Evolutionary conservation across 352 stramenopile species (phyloP).

Genomic region (Pythium apleroticum): DNA sequence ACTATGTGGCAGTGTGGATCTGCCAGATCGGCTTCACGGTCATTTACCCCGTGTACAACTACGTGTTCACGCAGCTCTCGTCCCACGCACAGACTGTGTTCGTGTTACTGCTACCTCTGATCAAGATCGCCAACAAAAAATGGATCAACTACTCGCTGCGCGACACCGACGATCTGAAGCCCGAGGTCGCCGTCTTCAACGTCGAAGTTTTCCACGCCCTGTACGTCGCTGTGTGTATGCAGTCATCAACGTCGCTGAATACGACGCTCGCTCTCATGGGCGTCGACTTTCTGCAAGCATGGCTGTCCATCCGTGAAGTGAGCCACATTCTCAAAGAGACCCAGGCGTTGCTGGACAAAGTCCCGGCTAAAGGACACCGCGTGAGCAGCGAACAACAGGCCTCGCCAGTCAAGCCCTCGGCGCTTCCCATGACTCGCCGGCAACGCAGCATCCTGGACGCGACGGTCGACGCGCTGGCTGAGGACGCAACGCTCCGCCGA

Average conservation of each 20-base stretch:
- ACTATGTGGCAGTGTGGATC: slow-evolving; percentile 9
- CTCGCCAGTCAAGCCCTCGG: background rate
- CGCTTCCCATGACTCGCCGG: background rate
- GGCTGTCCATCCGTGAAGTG: slow-evolving; percentile 31
- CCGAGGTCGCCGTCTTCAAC: slow-evolving; percentile 50
- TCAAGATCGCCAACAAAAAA: slow-evolving; percentile 49
- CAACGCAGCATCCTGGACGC: background rate
- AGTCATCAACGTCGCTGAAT: slow-evolving; percentile 28
- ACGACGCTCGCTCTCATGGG: slow-evolving; percentile 31
- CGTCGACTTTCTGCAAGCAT: slow-evolving; percentile 37
- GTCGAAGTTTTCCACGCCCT: slow-evolving; percentile 53
- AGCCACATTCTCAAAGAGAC: background rate
- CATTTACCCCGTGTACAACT: slow-evolving; percentile 26
- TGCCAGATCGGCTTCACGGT: slow-evolving; percentile 18
- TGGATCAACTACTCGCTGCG: slow-evolving; percentile 25
- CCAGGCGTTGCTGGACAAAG: background rate
- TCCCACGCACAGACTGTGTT: slow-evolving; percentile 31
- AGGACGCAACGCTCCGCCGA: background rate
- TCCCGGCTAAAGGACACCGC: slow-evolving; percentile 3
- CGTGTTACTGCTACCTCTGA: slow-evolving; percentile 35
- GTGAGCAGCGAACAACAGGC: background rate
- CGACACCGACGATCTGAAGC: slow-evolving; percentile 33
- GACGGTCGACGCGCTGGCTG: background rate
- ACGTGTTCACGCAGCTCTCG: slow-evolving; percentile 18
- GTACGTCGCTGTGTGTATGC: slow-evolving; percentile 41